phyloP scores from a whole-genome alignment of 2,329 filamentous ascomycete species.

The Exophiala alcalophila region DNA sequence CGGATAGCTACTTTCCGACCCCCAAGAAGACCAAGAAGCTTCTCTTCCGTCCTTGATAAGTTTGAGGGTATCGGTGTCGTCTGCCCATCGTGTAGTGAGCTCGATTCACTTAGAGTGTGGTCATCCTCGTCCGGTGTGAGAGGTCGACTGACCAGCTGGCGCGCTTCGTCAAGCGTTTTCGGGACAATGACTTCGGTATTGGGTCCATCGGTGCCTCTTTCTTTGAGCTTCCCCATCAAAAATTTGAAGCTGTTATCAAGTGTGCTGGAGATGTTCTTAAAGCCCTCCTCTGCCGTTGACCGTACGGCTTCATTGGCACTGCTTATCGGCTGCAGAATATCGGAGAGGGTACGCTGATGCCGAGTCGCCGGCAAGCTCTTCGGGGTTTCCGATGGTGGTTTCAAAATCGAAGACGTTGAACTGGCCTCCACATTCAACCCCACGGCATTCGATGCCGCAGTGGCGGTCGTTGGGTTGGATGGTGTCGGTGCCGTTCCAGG shows the following conservation, averaged over 20 bases:
- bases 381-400: constrained; percentile 22
- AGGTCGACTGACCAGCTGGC: constrained; percentile 72
- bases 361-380: constrained; percentile 38
- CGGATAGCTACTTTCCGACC: constrained; percentile 59
- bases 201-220: constrained; percentile 55
- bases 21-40: constrained; percentile 67
- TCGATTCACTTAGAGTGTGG: constrained; percentile 49
- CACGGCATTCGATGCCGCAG: constrained; percentile 30
- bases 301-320: constrained; percentile 81
- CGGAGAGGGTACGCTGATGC: constrained; percentile 75
- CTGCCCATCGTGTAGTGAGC: constrained; percentile 44
- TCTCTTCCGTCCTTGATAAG: constrained; percentile 55
- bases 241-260: constrained; percentile 93
- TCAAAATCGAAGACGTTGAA: constrained; percentile 27
- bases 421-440: constrained; percentile 30
- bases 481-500: constrained; percentile 14
- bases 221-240: constrained; percentile 80
- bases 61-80: constrained; percentile 33
- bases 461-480: constrained; percentile 20
- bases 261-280: constrained; percentile 88
- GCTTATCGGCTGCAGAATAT: constrained; percentile 79
- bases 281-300: constrained; percentile 81
- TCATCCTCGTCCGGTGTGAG: constrained; percentile 48
- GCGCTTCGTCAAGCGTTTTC: constrained; percentile 87
- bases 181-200: constrained; percentile 58